These are phyloP conservation scores for Fusarium miscanthi DNA, from an alignment of 2,329 filamentous ascomycete genomes.

Conservation along the genomic window DNA sequence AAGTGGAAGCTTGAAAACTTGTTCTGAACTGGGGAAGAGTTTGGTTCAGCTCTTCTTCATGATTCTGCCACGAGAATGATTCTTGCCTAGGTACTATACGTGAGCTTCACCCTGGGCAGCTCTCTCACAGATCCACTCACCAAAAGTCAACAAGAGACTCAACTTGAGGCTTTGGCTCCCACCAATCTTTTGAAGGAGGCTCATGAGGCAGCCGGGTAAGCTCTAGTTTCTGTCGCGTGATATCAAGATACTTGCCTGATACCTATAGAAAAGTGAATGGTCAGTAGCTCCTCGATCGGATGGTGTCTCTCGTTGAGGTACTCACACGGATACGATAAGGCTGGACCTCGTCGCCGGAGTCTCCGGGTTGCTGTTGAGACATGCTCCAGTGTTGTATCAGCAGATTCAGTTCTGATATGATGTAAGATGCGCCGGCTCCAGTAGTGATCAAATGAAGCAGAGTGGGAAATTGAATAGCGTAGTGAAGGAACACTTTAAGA, in stretches of 20 bases:
- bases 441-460: background rate
- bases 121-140: slow-evolving; percentile 50
- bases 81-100: slow-evolving; percentile 64
- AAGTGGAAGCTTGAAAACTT: slow-evolving; percentile 56
- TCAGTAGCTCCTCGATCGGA: slow-evolving; percentile 42
- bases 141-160: slow-evolving; percentile 75
- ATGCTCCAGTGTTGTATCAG: slow-evolving; percentile 4
- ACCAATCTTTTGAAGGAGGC: slow-evolving; percentile 63
- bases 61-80: slow-evolving; percentile 71
- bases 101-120: background rate
- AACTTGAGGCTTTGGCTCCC: slow-evolving; percentile 69
- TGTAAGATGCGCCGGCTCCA: background rate
- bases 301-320: slow-evolving; percentile 17
- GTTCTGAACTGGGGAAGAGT: slow-evolving; percentile 73
- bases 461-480: background rate
- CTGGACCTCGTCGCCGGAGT: slow-evolving; percentile 58
- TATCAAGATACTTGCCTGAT: slow-evolving; percentile 73
- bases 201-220: slow-evolving; percentile 73
- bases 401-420: slow-evolving; percentile 2
- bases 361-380: slow-evolving; percentile 37
- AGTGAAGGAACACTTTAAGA: slow-evolving; percentile 12
- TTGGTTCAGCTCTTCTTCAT: slow-evolving; percentile 68
- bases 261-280: slow-evolving; percentile 57
- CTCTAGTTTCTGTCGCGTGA: slow-evolving; percentile 75
- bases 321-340: slow-evolving; percentile 69